Conservation (phyloP, 1,139 yeast genomes). For the Eremothecium coryli region DNA sequence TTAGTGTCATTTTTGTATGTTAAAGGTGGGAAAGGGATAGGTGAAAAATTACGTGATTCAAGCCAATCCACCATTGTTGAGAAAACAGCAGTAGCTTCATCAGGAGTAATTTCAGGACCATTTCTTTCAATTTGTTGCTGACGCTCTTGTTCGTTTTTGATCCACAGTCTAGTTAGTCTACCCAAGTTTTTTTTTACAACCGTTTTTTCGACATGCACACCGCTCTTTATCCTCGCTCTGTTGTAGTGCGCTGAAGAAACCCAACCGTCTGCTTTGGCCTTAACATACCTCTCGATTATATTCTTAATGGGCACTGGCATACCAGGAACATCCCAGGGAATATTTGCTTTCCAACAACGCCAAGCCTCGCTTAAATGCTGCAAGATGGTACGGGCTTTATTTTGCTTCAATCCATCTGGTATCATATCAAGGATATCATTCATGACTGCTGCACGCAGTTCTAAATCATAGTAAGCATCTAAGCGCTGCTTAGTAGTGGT, state of each 20-base stretch:
- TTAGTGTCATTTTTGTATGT: constrained; percentile 92
- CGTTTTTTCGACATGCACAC: constrained; percentile 88
- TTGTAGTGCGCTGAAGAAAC: constrained; percentile 86
- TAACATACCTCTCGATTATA: constrained; percentile 78
- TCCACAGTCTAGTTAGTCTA: constrained; percentile 82
- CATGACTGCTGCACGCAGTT: constrained; percentile 87
- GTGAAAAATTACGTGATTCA: constrained; percentile 73
- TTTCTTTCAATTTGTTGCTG: constrained; percentile 72
- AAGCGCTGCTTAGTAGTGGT: constrained; percentile 92
- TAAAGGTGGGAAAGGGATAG: constrained; percentile 90
- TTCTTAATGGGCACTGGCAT: constrained; percentile 83
- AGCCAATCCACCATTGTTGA: constrained; percentile 89
- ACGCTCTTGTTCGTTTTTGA: constrained; percentile 83
- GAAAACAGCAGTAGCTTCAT: constrained; percentile 80
- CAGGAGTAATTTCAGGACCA: constrained; percentile 82
- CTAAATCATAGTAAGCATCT: constrained; percentile 90
- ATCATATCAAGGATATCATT: constrained; percentile 95
- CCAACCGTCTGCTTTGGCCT: constrained; percentile 98
- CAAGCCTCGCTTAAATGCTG: constrained; percentile 97
- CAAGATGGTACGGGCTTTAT: constrained; percentile 74
- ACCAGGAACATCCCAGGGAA: constrained; percentile 98
- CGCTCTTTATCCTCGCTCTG: constrained; percentile 77
- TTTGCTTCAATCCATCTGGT: constrained; percentile 87
- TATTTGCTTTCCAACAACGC: constrained; percentile 99
- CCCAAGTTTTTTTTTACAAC: constrained; percentile 91